A percentile compares a stretch with the other conserved stretches of the same genome.
These are phyloP conservation scores for Adansonia gregorii DNA, from an alignment of 441 rosid genomes.

Conservation along the genomic window DNA sequence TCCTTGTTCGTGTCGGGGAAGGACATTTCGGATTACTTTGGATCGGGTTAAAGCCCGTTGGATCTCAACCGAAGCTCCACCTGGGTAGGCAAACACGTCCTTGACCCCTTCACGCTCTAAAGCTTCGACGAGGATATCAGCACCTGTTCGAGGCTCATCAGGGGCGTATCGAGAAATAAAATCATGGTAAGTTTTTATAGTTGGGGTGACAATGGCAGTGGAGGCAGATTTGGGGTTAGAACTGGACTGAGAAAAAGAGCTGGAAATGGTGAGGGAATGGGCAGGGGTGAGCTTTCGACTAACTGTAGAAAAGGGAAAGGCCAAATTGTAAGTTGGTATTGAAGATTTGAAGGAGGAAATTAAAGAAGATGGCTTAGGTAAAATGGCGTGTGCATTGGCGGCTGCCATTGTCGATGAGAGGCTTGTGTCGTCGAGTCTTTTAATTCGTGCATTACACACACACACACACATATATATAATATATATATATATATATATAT, in stretches of 20 bases:
- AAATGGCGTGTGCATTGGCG: slow-evolving; percentile 32
- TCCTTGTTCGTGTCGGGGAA: slow-evolving; percentile 14
- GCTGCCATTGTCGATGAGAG: slow-evolving; percentile 37
- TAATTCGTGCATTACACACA: not conserved
- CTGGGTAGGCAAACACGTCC: slow-evolving; percentile 14
- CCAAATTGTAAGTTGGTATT: not conserved
- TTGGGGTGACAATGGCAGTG: not conserved
- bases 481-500: not conserved
- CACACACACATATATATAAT: no score
- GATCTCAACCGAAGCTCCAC: slow-evolving; percentile 13
- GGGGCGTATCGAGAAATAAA: not conserved
- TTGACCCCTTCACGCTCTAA: slow-evolving; percentile 14
- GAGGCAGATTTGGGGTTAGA: not conserved
- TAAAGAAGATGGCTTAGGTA: slow-evolving; percentile 33
- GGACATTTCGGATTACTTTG: not conserved
- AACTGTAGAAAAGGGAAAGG: not conserved
- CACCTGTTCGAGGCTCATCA: not conserved
- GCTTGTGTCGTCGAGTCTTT: not conserved
- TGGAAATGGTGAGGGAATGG: not conserved
- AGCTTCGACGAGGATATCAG: slow-evolving; percentile 4
- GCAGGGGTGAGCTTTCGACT: not conserved
- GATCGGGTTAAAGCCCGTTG: slow-evolving; percentile 8
- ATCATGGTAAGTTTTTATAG: not conserved
- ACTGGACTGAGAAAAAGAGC: not conserved
- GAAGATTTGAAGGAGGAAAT: slow-evolving; percentile 14